Conservation (phyloP, 23 red algal genomes). For the Porphyridium purpureum region DNA sequence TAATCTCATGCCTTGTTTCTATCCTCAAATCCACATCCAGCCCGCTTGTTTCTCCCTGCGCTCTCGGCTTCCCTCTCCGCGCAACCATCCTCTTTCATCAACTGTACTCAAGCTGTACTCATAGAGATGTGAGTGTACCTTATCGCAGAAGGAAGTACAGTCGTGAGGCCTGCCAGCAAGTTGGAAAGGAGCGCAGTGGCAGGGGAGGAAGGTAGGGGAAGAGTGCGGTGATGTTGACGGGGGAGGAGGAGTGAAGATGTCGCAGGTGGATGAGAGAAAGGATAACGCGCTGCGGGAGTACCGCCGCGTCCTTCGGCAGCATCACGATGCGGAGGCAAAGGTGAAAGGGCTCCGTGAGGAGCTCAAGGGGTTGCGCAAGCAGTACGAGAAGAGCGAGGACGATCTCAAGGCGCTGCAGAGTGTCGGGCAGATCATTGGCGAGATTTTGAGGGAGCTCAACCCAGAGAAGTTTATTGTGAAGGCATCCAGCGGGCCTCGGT, state of each 20-base stretch:
- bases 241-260: not conserved
- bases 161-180: too few relatives aligned
- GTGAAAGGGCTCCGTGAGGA: slow-evolving; percentile 31
- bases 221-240: too few relatives aligned
- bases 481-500: slow-evolving; percentile 90
- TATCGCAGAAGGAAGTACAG: too few relatives aligned
- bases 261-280: slow-evolving; percentile 20
- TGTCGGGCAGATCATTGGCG: slow-evolving; percentile 97
- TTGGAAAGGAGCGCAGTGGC: too few relatives aligned
- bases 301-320: slow-evolving; percentile 56
- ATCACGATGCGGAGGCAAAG: slow-evolving; percentile 72
- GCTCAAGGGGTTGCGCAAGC: slow-evolving; percentile 18
- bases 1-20: too few relatives aligned
- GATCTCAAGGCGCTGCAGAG: slow-evolving; percentile 92
- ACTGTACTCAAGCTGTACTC: too few relatives aligned
- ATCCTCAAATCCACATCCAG: too few relatives aligned
- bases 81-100: too few relatives aligned
- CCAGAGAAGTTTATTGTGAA: slow-evolving; percentile 93
- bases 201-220: too few relatives aligned
- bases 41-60: too few relatives aligned
- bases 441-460: slow-evolving; percentile 86
- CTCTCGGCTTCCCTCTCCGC: too few relatives aligned
- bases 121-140: too few relatives aligned
- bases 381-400: slow-evolving; percentile 87
- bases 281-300: slow-evolving; percentile 52